Evolutionary conservation across 768 basidiomycete species (phyloP), one percentile per base, ranked within the genome.

Genomic region (Leccinum subtestaceum): DNA sequence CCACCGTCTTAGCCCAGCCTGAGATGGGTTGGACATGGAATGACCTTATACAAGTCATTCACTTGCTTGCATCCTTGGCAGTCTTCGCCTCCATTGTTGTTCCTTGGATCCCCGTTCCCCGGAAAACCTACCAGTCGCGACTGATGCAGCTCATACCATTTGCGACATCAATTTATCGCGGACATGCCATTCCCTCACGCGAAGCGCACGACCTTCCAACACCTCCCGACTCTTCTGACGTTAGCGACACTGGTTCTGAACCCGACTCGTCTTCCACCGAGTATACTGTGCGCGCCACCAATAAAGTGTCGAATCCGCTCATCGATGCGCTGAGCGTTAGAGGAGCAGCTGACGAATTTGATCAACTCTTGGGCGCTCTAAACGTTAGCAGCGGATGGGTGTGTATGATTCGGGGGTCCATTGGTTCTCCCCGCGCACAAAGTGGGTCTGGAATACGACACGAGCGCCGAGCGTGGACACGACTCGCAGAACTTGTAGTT

Each of bases 61-160:
- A 91, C 63, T 74, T 91, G 2, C 61, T 84, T 23, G 85, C 88
- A 12, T 89, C 88, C 12, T 67, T 84, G 34, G 72, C 87, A 0
- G 81, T 91, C 5, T 78, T 92, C 56, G 68, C 80, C 56, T 80
- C 81, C 19, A 82, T 86, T 59, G 76, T 88, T 31, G 57, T 84
- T 4, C 70, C 76, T 62, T 78, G 81, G 78, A 59, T 82, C 27
- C 76, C 80, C 1, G 21, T 66, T 6, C 63, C 71, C 15, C 52
- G 55, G 25, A 70, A 62, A 57, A 55, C 47, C 11, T 60, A 63
- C 50, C 65, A 61, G 23, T 65, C 58, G 43, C 71, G 66, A 27
- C 43, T 74, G 52, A 60, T 66, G 59, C 64, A 59, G 17, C 54
- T 70, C 31, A 53, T 75, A n/a, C 71, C 72, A 40, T 72, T 73